A percentile compares a stretch with the other conserved stretches of the same genome.
These are phyloP conservation scores for Kurtzmaniella quercitrusa DNA, from an alignment of 1,139 yeast species.

Conservation along the genomic window DNA sequence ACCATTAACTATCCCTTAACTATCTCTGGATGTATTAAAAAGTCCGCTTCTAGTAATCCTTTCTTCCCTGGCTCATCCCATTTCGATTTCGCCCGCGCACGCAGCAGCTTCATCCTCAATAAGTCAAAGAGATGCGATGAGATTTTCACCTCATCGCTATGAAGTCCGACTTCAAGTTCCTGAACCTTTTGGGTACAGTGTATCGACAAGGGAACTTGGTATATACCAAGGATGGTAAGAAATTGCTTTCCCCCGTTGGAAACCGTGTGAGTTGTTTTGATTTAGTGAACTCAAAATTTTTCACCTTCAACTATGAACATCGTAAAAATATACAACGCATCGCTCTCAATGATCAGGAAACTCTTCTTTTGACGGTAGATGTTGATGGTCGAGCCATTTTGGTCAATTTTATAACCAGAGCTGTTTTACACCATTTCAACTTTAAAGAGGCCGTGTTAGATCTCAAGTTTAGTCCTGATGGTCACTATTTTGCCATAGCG, in stretches of 20 bases:
- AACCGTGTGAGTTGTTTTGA: constrained; percentile 90
- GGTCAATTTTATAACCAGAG: constrained; percentile 77
- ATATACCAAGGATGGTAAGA: constrained; percentile 85
- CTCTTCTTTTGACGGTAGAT: constrained; percentile 81
- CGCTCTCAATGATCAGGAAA: constrained; percentile 79
- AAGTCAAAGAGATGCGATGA: not conserved
- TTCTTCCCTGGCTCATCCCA: not conserved
- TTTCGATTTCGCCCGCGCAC: not conserved
- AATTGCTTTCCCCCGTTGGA: constrained; percentile 87
- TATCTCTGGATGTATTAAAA: no score
- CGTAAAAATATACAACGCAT: constrained; percentile 76
- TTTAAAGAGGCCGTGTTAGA: constrained; percentile 77
- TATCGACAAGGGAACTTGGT: constrained; percentile 86
- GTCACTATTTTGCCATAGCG: constrained; percentile 82
- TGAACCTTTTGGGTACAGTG: constrained; percentile 90
- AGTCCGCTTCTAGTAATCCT: not conserved
- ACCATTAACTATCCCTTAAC: no score
- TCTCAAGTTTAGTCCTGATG: constrained; percentile 84
- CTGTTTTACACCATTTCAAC: constrained; percentile 92
- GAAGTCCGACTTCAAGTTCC: constrained; percentile 57
- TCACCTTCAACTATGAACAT: constrained; percentile 90
- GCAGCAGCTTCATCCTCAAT: not conserved
- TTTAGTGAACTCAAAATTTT: constrained; percentile 76
- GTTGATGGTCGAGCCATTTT: constrained; percentile 90
- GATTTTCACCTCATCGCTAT: constrained; percentile 14